Percentiles rank a stretch among this genome's conserved stretches.
Evolutionary conservation across 2,329 filamentous ascomycete species (phyloP).

Genomic region (Cryphonectria japonica): DNA sequence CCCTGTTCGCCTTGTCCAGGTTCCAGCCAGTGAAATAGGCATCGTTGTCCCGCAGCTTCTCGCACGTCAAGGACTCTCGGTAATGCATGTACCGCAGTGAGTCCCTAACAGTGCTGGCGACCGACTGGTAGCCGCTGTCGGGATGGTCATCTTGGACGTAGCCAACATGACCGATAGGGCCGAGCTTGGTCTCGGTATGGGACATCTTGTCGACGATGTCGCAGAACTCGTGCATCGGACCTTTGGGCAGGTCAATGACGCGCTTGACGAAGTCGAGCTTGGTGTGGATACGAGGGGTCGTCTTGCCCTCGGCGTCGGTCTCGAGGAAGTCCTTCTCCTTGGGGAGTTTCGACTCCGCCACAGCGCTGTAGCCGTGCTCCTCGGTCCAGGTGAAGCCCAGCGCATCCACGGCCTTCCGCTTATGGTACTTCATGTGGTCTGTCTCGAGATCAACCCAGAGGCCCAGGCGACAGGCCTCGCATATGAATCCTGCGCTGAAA

Average conservation of each 20-base stretch:
- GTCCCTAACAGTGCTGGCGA: neutral
- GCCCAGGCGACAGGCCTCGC: constrained; percentile 20
- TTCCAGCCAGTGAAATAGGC: constrained; percentile 8
- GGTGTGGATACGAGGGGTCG: neutral
- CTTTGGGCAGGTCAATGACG: neutral
- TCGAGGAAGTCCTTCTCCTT: neutral
- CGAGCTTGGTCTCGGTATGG: neutral
- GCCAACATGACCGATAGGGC: neutral
- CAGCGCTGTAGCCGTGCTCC: neutral
- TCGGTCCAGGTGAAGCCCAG: constrained; percentile 4
- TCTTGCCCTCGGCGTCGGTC: neutral
- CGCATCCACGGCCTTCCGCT: neutral
- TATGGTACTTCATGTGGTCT: constrained; percentile 14
- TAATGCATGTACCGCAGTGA: neutral
- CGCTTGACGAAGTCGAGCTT: neutral
- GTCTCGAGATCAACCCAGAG: neutral
- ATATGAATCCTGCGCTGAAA: constrained; percentile 11
- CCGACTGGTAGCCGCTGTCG: neutral
- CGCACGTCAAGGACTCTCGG: neutral
- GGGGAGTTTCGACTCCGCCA: constrained; percentile 14
- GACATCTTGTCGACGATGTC: constrained; percentile 8
- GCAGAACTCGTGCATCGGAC: neutral
- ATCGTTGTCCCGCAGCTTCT: neutral
- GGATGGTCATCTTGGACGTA: neutral
- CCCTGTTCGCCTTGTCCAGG: neutral